These are phyloP conservation scores for Elsinoe australis DNA, from an alignment of 2,329 filamentous ascomycete species.

Conservation along the genomic window DNA sequence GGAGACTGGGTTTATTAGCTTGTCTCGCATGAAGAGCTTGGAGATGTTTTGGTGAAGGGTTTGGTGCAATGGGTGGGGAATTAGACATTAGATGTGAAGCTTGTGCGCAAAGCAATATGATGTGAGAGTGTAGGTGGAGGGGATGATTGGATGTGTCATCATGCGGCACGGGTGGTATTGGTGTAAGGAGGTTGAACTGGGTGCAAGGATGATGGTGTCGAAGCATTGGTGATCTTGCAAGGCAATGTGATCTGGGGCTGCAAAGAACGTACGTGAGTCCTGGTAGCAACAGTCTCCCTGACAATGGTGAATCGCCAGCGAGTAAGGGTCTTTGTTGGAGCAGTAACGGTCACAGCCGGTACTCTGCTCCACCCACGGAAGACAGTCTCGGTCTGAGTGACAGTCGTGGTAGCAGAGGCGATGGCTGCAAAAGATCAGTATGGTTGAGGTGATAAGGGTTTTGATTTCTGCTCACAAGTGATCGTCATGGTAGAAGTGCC, in stretches of 20 bases:
- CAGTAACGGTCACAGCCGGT: constrained; percentile 18
- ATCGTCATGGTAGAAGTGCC: constrained; percentile 16
- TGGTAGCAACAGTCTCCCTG: constrained; percentile 19
- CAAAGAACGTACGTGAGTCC: constrained; percentile 9
- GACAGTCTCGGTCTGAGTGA: constrained; percentile 16
- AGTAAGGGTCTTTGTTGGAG: constrained; percentile 20
- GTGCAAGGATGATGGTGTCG: neutral
- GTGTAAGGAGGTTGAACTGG: no score
- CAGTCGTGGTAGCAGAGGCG: constrained; percentile 10
- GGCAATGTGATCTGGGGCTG: neutral
- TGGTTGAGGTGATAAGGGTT: neutral
- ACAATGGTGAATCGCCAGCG: constrained; percentile 16
- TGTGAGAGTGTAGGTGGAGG: neutral
- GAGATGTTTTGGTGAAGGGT: neutral
- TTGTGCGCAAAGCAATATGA: neutral
- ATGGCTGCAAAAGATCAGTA: neutral
- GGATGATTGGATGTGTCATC: no score
- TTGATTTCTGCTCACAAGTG: neutral
- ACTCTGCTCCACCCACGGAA: constrained; percentile 16
- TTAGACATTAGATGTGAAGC: neutral
- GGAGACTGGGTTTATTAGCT: constrained; percentile 5
- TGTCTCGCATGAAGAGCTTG: no score
- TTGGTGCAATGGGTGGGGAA: neutral
- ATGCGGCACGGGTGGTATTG: no score
- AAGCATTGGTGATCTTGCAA: neutral